Evolutionary conservation across 2,329 filamentous ascomycete species (phyloP).

Genomic region (Verticillium klebahnii): DNA sequence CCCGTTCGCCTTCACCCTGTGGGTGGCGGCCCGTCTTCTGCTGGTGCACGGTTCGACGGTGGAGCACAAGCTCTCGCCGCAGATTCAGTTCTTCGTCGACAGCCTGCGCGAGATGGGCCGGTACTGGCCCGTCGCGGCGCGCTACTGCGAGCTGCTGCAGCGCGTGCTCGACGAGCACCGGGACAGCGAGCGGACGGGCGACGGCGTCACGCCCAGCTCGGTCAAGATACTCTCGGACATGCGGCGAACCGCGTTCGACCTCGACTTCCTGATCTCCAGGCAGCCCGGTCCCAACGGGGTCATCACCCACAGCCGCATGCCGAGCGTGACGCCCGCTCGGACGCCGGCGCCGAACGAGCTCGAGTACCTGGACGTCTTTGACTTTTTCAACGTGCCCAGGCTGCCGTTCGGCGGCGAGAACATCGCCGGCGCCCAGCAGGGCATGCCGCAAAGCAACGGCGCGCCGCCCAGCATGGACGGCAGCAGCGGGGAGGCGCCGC

Average conservation of each 20-base stretch:
- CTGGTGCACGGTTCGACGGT: constrained; percentile 90
- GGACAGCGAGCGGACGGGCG: constrained; percentile 70
- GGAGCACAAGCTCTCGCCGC: constrained; percentile 74
- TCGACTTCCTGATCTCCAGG: constrained; percentile 83
- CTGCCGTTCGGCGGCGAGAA: constrained; percentile 48
- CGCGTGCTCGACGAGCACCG: constrained; percentile 82
- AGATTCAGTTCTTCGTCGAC: constrained; percentile 78
- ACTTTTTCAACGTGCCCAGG: constrained; percentile 88
- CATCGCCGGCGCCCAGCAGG: constrained; percentile 7
- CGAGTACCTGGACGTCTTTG: constrained; percentile 88
- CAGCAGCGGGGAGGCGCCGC: constrained; percentile 17
- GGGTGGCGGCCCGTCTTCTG: constrained; percentile 83
- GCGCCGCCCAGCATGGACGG: constrained; percentile 12
- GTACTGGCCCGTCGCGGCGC: constrained; percentile 80
- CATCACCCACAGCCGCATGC: constrained; percentile 32
- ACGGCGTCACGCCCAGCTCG: constrained; percentile 72
- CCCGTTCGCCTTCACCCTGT: constrained; percentile 86
- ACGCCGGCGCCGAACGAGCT: constrained; percentile 77
- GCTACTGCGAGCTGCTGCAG: constrained; percentile 75
- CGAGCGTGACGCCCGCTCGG: constrained; percentile 55
- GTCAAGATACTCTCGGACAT: constrained; percentile 89
- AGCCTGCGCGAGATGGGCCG: constrained; percentile 75
- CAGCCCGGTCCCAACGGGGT: constrained; percentile 50
- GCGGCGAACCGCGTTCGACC: constrained; percentile 83
- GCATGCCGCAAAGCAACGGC: constrained; percentile 14